Evolutionary conservation across 1,284 basidiomycete species (phyloP), one percentile per base, ranked within the genome.

Genomic region (Mycocalia duriaeana): DNA sequence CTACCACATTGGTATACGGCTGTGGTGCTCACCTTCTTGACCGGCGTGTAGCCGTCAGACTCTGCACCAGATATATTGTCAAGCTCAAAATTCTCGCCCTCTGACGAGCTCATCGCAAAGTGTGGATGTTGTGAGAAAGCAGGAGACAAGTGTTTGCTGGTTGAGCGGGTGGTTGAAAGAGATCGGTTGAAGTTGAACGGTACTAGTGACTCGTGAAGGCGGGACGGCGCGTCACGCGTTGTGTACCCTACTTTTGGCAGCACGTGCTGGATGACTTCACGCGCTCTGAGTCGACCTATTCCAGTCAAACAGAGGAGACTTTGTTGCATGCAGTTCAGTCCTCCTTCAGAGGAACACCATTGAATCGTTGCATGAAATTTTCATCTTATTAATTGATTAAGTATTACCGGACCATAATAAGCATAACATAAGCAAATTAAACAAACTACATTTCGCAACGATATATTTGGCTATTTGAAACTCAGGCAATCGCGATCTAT

Each of bases 41-140:
- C 72, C 8, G 82, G 81, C 18, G 69, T 73, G 60, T 78, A 87
- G 53, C 72, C 79, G 0, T 89, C 86, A 7, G 79, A 85, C 48
- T 79, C 80, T 4, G 77, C 81, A 14, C 70, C 82, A 39, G 79
- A 85, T 37, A 79, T 57, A 52, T 73, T 64, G 53, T 80, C 72
- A 42, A 85, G 58, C 53, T 82, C 76, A 47, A 85, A 88, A 54
- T 75, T 77, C 64, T 89, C 85, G 42, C 63, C 76, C 60, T 83
- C 83, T 8, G 82, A 83, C 28, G 71, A 72, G 55, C 69, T 71
- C 71, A 73, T 73, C 28, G 19, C 43, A 24, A 18, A 7, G 18
- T 31, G n/a, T 31, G 28, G 9, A n/a, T n/a, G 28, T n/a, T 8
- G n/a, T 31, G n/a, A 8, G 28, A 31, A 9, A n/a, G 28, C n/a